phyloP scores from a whole-genome alignment of 2,329 filamentous ascomycete genomes.

The Pseudogymnoascus sp. region DNA sequence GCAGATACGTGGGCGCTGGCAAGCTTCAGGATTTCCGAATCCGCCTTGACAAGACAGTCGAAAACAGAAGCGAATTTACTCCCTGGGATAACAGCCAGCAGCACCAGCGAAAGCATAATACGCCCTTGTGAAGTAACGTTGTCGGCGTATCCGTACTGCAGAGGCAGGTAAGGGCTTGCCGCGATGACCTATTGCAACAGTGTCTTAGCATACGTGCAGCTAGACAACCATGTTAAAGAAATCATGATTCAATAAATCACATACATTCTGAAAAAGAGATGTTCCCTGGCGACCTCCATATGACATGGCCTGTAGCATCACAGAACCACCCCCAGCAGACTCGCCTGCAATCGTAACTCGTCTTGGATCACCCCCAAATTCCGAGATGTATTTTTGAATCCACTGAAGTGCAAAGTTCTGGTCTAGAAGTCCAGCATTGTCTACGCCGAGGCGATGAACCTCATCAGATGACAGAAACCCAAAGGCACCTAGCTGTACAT shows the following conservation, averaged over 20 bases:
- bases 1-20: constrained; percentile 11
- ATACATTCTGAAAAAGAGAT: constrained; percentile 15
- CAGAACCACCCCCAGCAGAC: constrained; percentile 45
- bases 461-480: constrained; percentile 42
- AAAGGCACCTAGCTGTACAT: constrained; percentile 33
- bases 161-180: constrained; percentile 43
- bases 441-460: constrained; percentile 31
- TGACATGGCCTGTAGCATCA: constrained; percentile 38
- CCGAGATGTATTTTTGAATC: constrained; percentile 44
- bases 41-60: constrained; percentile 22
- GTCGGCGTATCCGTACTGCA: constrained; percentile 42
- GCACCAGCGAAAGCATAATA: constrained; percentile 38
- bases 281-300: constrained; percentile 19
- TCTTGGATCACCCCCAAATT: constrained; percentile 46
- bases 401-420: constrained; percentile 46
- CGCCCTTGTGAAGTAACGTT: constrained; percentile 33
- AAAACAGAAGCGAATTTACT: neutral
- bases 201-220: neutral
- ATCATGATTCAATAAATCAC: neutral
- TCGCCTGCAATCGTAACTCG: constrained; percentile 50
- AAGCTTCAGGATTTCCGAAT: constrained; percentile 26
- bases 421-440: constrained; percentile 49
- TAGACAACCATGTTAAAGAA: neutral
- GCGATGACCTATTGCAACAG: constrained; percentile 17
- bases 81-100: constrained; percentile 30